Base-by-base conservation (phyloP, 2,329 filamentous ascomycete species). In the Rhinocladiella similis region DNA sequence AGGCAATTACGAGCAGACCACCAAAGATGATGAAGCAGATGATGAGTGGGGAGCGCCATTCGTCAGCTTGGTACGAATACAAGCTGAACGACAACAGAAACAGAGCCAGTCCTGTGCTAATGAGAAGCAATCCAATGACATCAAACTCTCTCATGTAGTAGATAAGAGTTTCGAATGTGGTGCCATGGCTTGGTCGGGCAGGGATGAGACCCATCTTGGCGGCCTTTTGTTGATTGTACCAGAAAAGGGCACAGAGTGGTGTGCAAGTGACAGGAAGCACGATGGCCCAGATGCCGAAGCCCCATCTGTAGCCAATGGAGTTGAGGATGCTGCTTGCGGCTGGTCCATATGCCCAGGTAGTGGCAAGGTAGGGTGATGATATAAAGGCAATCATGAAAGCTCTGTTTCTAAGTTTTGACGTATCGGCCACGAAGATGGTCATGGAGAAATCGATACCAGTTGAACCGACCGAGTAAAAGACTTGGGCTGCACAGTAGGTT, bases 71-170 rank as follows among this genome's bases (percentile, higher is more conserved):
- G 48, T 67, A 70, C 9, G 67, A 56, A 59, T 76, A 74, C n/a
- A 89, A 74, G 43, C 73, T 83, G 71, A 89, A 86, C 0, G 86
- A 81, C 16, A 89, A 76, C 3, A 89, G 76, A 68, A 89, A 82
- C 2, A 88, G 72, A 1, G 81, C 77, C 65, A 87, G 79, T 0
- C 84, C 86, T 1, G 72, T 74, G n/a, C 79, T 77, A 46, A 88
- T 73, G 3, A 88, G 72, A 25, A 88, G 56, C 16, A 87, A 72
- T 10, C 86, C 85, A 25, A 85, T 57, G 3, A 83, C 70, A 66
- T 90, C 85, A 56, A 87, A 84, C 62, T 87, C 79, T 35, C 80
- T 71, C 36, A 75, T 66, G 68, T 86, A 85, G 67, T 80, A 71
- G 39, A 70, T 66, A 20, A 82, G 36, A 1, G 76, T 77, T 60